Conservation (phyloP, 495 filamentous ascomycete genomes). For the Diplogelasinospora grovesii region DNA sequence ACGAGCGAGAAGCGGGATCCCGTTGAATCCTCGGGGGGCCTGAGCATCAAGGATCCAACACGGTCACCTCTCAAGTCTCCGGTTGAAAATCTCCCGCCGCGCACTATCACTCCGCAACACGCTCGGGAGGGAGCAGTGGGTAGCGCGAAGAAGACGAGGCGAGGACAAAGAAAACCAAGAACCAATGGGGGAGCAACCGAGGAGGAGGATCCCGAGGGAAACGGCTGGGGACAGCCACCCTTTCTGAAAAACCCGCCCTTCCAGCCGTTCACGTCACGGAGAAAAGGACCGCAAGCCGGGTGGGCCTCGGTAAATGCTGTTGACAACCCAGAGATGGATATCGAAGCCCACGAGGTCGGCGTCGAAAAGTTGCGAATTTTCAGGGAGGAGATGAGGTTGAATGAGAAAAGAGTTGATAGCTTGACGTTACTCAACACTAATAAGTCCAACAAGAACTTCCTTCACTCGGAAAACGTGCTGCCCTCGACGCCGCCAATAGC, state of each 20-base stretch:
- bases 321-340: constrained; percentile 89
- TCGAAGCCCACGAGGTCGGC: constrained; percentile 87
- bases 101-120: constrained; percentile 7
- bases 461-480: constrained; percentile 88
- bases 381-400: constrained; percentile 72
- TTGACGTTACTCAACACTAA: too few species aligned
- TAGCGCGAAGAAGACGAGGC: constrained; percentile 22
- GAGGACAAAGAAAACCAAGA: constrained; percentile 14
- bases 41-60: constrained; percentile 11
- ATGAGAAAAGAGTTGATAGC: too few species aligned
- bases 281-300: constrained; percentile 53
- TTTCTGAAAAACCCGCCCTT: constrained; percentile 58
- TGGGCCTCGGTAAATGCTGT: constrained; percentile 97
- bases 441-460: constrained; percentile 88
- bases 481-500: constrained; percentile 46
- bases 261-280: constrained; percentile 51
- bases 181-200: constrained; percentile 10
- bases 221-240: constrained; percentile 81
- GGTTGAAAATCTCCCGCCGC: constrained; percentile 16
- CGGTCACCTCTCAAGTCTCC: constrained; percentile 12
- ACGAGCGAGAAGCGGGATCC: constrained; percentile 33
- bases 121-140: too few species aligned
- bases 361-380: constrained; percentile 81
- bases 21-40: constrained; percentile 8
- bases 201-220: constrained; percentile 28